Evolutionary conservation across 208 protist genomes (phyloP).

Genomic region (Crithidia bombi): DNA sequence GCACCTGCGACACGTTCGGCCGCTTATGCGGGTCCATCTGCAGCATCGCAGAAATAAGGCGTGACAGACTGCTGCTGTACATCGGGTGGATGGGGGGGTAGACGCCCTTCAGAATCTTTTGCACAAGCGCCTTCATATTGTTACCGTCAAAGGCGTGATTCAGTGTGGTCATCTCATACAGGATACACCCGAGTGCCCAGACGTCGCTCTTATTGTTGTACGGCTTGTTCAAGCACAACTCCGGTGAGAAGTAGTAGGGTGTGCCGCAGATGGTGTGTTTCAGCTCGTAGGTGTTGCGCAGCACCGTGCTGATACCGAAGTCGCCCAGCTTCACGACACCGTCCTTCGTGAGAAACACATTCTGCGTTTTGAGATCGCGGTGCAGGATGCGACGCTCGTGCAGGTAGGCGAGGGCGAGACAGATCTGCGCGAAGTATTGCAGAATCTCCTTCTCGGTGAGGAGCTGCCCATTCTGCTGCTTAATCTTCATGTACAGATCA

Average conservation of each 20-base stretch:
- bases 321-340: slow-evolving; percentile 91
- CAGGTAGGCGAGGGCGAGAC: slow-evolving; percentile 80
- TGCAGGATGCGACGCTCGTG: slow-evolving; percentile 90
- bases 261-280: slow-evolving; percentile 94
- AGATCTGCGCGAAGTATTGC: slow-evolving; percentile 88
- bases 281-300: slow-evolving; percentile 91
- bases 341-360: slow-evolving; percentile 88
- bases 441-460: slow-evolving; percentile 84
- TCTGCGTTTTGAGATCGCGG: slow-evolving; percentile 92
- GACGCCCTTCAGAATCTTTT: slow-evolving; percentile 89
- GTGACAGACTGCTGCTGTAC: slow-evolving; percentile 77
- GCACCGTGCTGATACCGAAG: slow-evolving; percentile 93
- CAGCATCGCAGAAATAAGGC: slow-evolving; percentile 85
- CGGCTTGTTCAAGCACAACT: slow-evolving; percentile 93
- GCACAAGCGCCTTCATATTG: slow-evolving; percentile 90
- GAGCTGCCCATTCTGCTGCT: slow-evolving; percentile 64
- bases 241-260: slow-evolving; percentile 96
- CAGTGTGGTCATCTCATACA: slow-evolving; percentile 93
- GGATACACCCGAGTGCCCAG: slow-evolving; percentile 91
- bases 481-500: slow-evolving; percentile 87
- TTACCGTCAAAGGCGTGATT: slow-evolving; percentile 89
- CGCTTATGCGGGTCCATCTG: slow-evolving; percentile 81
- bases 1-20: slow-evolving; percentile 83
- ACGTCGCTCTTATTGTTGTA: slow-evolving; percentile 96
- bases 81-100: slow-evolving; percentile 81